Evolutionary conservation across 2,329 filamentous ascomycete species (phyloP).

Genomic region (Leptographium radiaticola): DNA sequence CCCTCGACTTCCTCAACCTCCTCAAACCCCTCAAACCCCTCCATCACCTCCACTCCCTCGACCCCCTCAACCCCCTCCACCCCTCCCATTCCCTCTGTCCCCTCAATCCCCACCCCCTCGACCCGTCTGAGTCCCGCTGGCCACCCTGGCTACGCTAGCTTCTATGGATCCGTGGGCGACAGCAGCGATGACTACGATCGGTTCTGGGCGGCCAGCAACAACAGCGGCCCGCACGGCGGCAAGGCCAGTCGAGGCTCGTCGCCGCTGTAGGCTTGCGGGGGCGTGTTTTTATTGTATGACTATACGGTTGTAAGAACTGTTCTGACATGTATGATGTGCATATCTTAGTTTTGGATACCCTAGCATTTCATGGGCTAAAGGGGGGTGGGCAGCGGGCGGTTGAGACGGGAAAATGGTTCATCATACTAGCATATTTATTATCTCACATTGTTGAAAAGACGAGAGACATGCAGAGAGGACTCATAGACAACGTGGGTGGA

Average conservation of each 20-base stretch:
- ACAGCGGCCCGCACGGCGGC: neutral
- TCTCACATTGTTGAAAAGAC: too few species aligned
- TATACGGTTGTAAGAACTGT: neutral
- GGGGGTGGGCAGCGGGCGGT: neutral
- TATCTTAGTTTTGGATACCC: neutral
- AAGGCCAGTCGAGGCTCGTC: neutral
- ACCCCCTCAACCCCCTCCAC: too few species aligned
- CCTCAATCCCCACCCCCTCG: too few species aligned
- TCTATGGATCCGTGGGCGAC: constrained; percentile 5
- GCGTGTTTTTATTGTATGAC: neutral
- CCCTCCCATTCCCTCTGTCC: too few species aligned
- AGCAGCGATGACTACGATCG: constrained; percentile 7
- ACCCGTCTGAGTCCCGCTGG: too few species aligned
- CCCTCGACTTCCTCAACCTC: neutral
- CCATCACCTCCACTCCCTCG: too few species aligned
- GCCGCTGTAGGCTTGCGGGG: neutral
- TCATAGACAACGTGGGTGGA: too few species aligned
- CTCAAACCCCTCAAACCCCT: too few species aligned
- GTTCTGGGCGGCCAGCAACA: neutral
- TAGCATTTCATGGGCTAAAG: neutral
- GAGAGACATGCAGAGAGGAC: too few species aligned
- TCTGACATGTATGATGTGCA: neutral
- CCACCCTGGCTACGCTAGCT: too few species aligned
- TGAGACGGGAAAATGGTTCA: too few species aligned
- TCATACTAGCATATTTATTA: too few species aligned